phyloP scores from a whole-genome alignment of 306 rosid genomes.

The Sesbania bispinosa region DNA sequence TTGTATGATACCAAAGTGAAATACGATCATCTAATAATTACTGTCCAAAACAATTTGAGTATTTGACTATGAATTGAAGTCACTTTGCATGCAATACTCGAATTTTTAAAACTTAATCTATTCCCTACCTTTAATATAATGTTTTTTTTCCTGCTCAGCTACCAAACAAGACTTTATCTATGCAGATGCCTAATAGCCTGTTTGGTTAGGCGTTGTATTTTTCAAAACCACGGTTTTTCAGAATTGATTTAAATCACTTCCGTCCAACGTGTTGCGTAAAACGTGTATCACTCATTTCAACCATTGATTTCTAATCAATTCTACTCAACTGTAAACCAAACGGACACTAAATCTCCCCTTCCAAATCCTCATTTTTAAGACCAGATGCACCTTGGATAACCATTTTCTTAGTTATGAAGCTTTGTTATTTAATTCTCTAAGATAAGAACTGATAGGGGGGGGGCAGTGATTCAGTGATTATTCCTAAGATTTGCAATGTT shows the following conservation, averaged over 20 bases:
- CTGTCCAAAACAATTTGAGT: not conserved
- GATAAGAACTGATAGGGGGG: not conserved
- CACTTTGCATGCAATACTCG: not conserved
- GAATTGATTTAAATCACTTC: too few relatives aligned
- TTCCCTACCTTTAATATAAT: not conserved
- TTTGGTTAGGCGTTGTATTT: too few relatives aligned
- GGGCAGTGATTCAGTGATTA: not conserved
- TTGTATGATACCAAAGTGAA: not conserved
- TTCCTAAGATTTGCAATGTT: constrained; percentile 7
- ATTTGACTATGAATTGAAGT: constrained; percentile 6
- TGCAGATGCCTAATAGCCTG: not conserved
- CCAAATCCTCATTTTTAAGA: not conserved
- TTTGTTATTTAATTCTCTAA: not conserved
- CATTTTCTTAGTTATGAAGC: not conserved
- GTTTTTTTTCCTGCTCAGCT: not conserved
- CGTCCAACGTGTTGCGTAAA: too few relatives aligned
- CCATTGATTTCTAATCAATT: too few relatives aligned
- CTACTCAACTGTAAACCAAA: too few relatives aligned
- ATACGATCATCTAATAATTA: not conserved
- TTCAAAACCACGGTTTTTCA: too few relatives aligned
- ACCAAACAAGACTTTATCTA: not conserved
- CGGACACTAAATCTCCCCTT: not conserved
- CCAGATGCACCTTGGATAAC: not conserved
- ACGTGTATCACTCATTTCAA: too few relatives aligned
- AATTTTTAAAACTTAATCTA: not conserved